Evolutionary conservation across 768 basidiomycete genomes (phyloP).

Genomic region (Phaffia australis): DNA sequence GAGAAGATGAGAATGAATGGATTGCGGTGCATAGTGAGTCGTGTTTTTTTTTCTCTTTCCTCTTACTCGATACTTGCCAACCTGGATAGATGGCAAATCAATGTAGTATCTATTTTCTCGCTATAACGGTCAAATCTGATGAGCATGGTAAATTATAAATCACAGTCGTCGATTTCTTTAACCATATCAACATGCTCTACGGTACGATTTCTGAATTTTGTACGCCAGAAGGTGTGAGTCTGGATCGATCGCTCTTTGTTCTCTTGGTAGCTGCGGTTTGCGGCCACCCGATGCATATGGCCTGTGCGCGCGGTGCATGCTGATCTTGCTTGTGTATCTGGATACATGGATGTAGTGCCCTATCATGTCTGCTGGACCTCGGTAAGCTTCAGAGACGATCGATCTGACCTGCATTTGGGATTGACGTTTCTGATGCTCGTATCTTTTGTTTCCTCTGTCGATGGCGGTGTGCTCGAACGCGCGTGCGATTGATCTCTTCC

Average conservation of each 20-base stretch:
- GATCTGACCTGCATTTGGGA: too few relatives aligned
- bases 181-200: constrained; percentile 98
- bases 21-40: constrained; percentile 90
- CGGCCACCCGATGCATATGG: background rate
- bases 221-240: constrained; percentile 71
- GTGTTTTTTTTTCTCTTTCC: background rate
- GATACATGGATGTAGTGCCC: constrained; percentile 51
- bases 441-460: background rate
- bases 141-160: background rate
- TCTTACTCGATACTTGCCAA: background rate
- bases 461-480: too few relatives aligned
- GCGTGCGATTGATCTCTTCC: background rate
- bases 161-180: constrained; percentile 96
- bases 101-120: background rate
- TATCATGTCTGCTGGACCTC: constrained; percentile 91
- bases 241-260: constrained; percentile 11
- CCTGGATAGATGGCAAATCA: background rate
- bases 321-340: constrained; percentile 10
- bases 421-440: background rate
- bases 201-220: constrained; percentile 98
- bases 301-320: background rate
- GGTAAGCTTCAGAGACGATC: constrained; percentile 44
- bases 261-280: background rate
- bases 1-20: constrained; percentile 97
- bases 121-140: constrained; percentile 3